Base-by-base conservation (phyloP, 306 rosid species). In the Prunus armeniaca region DNA sequence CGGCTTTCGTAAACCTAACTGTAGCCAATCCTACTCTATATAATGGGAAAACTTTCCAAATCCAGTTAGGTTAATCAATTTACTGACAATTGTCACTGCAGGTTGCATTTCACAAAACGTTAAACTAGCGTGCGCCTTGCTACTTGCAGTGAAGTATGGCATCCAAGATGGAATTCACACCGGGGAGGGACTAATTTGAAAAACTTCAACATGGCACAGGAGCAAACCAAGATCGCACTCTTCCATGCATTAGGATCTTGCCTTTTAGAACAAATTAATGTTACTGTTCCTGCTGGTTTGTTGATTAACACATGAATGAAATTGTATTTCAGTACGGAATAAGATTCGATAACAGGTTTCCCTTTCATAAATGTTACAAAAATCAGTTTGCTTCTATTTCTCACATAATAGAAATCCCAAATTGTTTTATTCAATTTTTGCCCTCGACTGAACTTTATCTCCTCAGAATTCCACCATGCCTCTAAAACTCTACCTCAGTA, bases 31-130 rank as follows among this genome's bases (percentile, higher is more conserved):
- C 9, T 38, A 38, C 43, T 38, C 43, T 38, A 38, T 38, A 7
- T 38, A 38, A 38, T 38, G 43, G 43, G 43, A 6, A 38, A 38
- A 38, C 9, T 38, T 38, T 38, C 43, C 43, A 38, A 38, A 1
- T 38, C 43, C 43, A 38, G 43, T 38, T 38, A 38, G 43, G 43
- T 7, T 6, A 38, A 38, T 38, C 9, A 24, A 27, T 69, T 43
- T 27, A 25, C 61, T 28, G 14, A 18, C 47, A 7, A 43, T 78
- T 72, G 22, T 45, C 74, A 43, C 61, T 88, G 83, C 93, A 95
- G 99, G 96, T 91, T 76, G 97, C 99, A 20, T 95, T 88, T 74
- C 98, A 92, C 87, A 95, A 89, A 87, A 73, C 93, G 54, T 83
- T 95, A 69, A 95, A 92, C 88, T 70, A 83, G 86, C 58, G 81